Conservation (phyloP, 2,329 filamentous ascomycete genomes). For the Rhexocercosporidium sp. region DNA sequence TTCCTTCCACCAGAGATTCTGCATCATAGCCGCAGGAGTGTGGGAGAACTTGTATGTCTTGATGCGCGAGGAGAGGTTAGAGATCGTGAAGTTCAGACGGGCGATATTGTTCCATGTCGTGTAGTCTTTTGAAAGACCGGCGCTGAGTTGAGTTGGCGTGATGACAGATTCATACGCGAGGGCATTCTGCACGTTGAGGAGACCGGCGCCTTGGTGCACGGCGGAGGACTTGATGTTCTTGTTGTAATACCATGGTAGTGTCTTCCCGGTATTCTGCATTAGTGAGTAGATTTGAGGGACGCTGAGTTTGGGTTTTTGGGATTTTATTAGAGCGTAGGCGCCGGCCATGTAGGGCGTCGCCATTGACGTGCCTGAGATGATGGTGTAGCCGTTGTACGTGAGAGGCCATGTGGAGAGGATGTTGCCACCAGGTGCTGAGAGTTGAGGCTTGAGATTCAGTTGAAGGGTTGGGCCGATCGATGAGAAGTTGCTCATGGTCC, state of each 20-base stretch:
- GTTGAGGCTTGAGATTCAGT: background rate
- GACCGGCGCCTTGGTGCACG: background rate
- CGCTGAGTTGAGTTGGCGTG: background rate
- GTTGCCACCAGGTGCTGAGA: conserved; percentile 42
- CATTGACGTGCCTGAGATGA: conserved; percentile 48
- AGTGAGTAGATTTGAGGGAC: conserved; percentile 1
- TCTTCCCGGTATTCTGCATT: background rate
- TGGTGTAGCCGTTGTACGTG: conserved; percentile 41
- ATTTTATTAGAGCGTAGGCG: conserved; percentile 42
- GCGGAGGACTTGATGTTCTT: background rate
- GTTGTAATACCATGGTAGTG: background rate
- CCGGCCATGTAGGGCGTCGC: conserved; percentile 44
- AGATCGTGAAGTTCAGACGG: background rate
- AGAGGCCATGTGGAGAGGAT: conserved; percentile 46
- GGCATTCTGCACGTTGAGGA: background rate
- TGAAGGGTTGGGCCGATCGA: conserved; percentile 1
- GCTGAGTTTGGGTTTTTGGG: background rate
- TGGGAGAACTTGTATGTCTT: conserved; percentile 9
- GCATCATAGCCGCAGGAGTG: background rate
- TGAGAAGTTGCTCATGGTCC: conserved; percentile 1
- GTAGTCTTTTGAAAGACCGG: background rate
- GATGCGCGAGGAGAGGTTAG: background rate
- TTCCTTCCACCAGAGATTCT: conserved; percentile 10
- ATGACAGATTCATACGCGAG: background rate
- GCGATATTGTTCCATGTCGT: background rate